Evolutionary conservation across 176 grass and related monocot species (phyloP).

Genomic region (Cenchrus purpureus): DNA sequence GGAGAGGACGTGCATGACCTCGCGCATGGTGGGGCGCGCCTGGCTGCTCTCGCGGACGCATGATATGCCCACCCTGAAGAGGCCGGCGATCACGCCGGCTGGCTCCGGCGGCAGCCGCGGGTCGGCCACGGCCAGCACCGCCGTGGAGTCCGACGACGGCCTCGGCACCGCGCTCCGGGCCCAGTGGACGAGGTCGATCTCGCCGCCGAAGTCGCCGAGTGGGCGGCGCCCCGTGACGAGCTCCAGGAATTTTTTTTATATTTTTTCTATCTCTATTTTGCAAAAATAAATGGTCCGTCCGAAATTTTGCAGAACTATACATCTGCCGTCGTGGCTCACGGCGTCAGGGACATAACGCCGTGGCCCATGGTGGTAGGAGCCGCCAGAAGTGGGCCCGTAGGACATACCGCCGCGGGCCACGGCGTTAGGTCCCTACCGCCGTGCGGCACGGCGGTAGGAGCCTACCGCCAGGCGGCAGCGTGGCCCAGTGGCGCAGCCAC

Average conservation of each 20-base stretch:
- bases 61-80: constrained; percentile 65
- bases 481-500: no score
- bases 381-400: no score
- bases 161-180: constrained; percentile 37
- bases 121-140: constrained; percentile 59
- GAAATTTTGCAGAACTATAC: no score
- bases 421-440: no score
- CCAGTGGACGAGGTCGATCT: constrained; percentile 83
- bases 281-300: no score
- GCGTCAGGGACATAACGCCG: no score
- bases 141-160: constrained; percentile 41
- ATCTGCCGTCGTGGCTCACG: no score
- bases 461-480: no score
- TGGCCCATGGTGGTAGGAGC: no score
- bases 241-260: constrained; percentile 37
- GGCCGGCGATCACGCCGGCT: neutral
- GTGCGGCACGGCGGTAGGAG: no score
- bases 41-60: constrained; percentile 72
- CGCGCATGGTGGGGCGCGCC: neutral
- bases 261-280: no score
- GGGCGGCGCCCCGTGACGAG: constrained; percentile 69
- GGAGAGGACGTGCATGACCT: neutral
- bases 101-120: constrained; percentile 51
- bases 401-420: no score
- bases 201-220: constrained; percentile 67